Conservation (phyloP, 1,284 basidiomycete genomes). For the Ustilago trichophora region DNA sequence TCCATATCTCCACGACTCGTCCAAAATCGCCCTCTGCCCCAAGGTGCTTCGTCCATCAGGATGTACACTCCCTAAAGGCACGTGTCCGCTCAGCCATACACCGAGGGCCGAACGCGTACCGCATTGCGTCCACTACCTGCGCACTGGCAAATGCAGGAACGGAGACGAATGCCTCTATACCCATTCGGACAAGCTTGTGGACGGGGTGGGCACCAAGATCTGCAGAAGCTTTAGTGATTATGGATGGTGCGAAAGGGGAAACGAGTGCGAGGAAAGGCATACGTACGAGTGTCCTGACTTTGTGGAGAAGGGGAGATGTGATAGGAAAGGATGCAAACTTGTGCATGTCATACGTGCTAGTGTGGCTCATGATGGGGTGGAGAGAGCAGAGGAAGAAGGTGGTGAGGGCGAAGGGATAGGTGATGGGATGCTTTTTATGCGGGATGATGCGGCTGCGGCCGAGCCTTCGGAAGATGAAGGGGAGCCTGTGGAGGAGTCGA, state of each 20-base stretch:
- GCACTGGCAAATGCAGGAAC: slow-evolving; percentile 52
- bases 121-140: slow-evolving; percentile 61
- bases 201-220: slow-evolving; percentile 27
- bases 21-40: slow-evolving; percentile 61
- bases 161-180: slow-evolving; percentile 57
- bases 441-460: slow-evolving; percentile 51
- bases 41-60: slow-evolving; percentile 54
- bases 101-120: slow-evolving; percentile 52
- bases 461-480: slow-evolving; percentile 6
- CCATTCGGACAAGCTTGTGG: slow-evolving; percentile 36
- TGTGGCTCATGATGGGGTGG: not conserved
- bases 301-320: slow-evolving; percentile 54
- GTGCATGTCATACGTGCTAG: slow-evolving; percentile 52
- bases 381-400: not conserved
- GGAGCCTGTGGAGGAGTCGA: not conserved
- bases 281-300: slow-evolving; percentile 64
- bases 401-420: not conserved
- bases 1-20: slow-evolving; percentile 59
- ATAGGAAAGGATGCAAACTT: slow-evolving; percentile 48
- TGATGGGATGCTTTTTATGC: slow-evolving; percentile 42
- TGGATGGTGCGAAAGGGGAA: slow-evolving; percentile 62
- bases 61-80: slow-evolving; percentile 51
- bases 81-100: slow-evolving; percentile 60
- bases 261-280: slow-evolving; percentile 50
- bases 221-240: slow-evolving; percentile 55